Percentiles rank a stretch among this genome's conserved stretches.
phyloP scores from a whole-genome alignment of 805 yeast species.

The Yarrowia bubula region DNA sequence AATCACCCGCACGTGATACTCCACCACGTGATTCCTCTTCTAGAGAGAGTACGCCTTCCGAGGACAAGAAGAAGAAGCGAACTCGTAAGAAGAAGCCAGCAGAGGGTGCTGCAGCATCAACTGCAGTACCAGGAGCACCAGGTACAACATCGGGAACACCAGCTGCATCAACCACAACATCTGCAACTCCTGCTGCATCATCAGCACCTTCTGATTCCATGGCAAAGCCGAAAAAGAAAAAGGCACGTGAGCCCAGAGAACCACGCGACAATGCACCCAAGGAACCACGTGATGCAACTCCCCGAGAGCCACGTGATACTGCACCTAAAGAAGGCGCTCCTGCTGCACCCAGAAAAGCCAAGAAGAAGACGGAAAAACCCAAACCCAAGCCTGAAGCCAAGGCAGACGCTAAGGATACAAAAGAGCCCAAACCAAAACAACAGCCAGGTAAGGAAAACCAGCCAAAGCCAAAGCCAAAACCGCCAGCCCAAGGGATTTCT shows the following conservation, averaged over 20 bases:
- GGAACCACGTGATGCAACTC: neutral
- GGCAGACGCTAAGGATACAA: neutral
- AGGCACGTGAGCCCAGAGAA: neutral
- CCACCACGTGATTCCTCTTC: neutral
- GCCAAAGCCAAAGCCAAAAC: neutral
- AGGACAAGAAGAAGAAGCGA: conserved; percentile 15
- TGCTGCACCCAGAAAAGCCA: neutral
- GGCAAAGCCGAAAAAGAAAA: neutral
- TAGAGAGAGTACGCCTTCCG: neutral
- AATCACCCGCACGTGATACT: neutral
- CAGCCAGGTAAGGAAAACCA: conserved; percentile 2
- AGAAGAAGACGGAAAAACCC: conserved; percentile 4
- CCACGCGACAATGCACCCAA: neutral
- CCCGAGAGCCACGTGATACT: neutral
- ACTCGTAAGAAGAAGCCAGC: conserved; percentile 7
- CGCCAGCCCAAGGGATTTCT: neutral
- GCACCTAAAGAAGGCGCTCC: neutral
- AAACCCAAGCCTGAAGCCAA: neutral
- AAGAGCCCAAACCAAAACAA: neutral
- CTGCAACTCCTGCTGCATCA: neutral
- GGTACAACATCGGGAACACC: neutral
- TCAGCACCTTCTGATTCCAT: neutral
- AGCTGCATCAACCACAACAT: neutral
- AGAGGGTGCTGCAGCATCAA: neutral
- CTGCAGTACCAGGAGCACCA: neutral